phyloP scores from a whole-genome alignment of 2,329 filamentous ascomycete species.

The Thelonectria olida region DNA sequence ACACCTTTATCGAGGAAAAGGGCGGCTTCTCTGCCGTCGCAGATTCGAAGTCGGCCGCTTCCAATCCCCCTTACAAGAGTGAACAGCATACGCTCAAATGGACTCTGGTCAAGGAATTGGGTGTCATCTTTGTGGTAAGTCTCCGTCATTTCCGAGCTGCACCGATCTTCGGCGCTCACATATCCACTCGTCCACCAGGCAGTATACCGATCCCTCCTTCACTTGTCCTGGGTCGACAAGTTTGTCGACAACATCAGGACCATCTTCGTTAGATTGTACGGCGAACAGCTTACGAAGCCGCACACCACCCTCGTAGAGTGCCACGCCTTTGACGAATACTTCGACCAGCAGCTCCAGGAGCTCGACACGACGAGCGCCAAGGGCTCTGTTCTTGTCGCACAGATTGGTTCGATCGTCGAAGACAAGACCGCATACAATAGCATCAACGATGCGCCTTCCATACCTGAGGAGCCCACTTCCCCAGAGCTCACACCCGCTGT shows the following conservation, averaged over 20 bases:
- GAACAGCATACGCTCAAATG: conserved; percentile 97
- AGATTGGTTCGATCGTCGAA: conserved; percentile 43
- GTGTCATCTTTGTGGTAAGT: conserved; percentile 89
- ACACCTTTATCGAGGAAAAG: conserved; percentile 98
- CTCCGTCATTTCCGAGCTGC: conserved; percentile 29
- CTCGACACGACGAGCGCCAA: conserved; percentile 68
- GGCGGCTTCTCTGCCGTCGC: conserved; percentile 69
- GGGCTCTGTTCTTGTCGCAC: conserved; percentile 36
- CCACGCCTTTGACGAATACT: conserved; percentile 86
- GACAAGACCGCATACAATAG: conserved; percentile 46
- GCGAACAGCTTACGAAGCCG: conserved; percentile 83
- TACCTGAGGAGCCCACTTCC: conserved; percentile 56
- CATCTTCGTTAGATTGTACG: conserved; percentile 91
- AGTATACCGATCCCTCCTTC: conserved; percentile 94
- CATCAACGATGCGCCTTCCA: conserved; percentile 33
- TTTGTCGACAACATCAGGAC: conserved; percentile 94
- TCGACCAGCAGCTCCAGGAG: conserved; percentile 90
- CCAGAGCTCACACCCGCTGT: conserved; percentile 74
- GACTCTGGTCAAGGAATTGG: conserved; percentile 90
- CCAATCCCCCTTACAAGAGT: conserved; percentile 81
- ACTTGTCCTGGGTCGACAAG: conserved; percentile 96
- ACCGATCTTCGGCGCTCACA: conserved; percentile 36
- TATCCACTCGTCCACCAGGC: conserved; percentile 64
- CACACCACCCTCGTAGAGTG: conserved; percentile 83
- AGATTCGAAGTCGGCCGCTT: conserved; percentile 65